Evolutionary conservation across 768 basidiomycete genomes (phyloP).

Genomic region (Leccinum uliginosum): DNA sequence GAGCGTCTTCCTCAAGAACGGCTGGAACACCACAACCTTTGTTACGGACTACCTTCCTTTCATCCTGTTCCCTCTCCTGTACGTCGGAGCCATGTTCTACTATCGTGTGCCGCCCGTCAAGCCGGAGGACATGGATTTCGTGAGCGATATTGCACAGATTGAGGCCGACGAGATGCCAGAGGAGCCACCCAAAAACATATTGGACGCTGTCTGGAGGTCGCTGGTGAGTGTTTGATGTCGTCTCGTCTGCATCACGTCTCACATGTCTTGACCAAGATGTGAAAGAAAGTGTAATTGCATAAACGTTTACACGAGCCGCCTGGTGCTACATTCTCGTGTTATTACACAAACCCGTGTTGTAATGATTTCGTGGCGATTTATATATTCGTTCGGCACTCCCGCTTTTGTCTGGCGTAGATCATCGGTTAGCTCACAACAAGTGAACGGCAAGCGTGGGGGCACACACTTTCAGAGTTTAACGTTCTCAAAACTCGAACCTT

Average conservation of each 20-base stretch:
- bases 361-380: too few relatives aligned
- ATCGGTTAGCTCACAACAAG: too few relatives aligned
- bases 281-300: neutral
- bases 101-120: constrained; percentile 20
- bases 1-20: constrained; percentile 47
- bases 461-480: too few relatives aligned
- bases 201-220: constrained; percentile 75
- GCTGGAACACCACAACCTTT: constrained; percentile 60
- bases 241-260: neutral
- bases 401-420: too few relatives aligned
- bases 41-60: constrained; percentile 80
- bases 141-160: constrained; percentile 62
- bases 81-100: constrained; percentile 54
- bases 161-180: constrained; percentile 70
- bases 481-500: too few relatives aligned
- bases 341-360: constrained; percentile 1
- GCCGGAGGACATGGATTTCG: constrained; percentile 80
- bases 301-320: neutral
- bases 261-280: constrained; percentile 16
- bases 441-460: too few relatives aligned
- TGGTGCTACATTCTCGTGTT: neutral
- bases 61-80: constrained; percentile 72
- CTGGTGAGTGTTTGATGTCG: constrained; percentile 46
- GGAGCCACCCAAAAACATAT: constrained; percentile 60
- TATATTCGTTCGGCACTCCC: too few relatives aligned